A percentile compares a stretch with the other conserved stretches of the same genome.
Evolutionary conservation across 768 basidiomycete genomes (phyloP).

Genomic region (Hirschioporus abietinus): DNA sequence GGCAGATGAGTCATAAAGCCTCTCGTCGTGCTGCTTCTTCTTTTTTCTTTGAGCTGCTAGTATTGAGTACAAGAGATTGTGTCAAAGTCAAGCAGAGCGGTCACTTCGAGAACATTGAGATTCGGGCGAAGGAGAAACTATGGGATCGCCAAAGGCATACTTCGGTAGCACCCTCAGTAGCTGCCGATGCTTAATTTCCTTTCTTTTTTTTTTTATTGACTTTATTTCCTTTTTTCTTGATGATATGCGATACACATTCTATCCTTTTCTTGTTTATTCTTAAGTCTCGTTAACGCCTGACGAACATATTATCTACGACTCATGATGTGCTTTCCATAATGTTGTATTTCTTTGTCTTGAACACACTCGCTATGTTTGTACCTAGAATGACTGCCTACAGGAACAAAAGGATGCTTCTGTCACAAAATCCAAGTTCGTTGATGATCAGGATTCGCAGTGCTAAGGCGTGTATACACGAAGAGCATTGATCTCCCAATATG

Average conservation of each 20-base stretch:
- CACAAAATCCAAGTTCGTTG: background rate
- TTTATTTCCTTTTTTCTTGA: background rate
- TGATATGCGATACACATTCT: background rate
- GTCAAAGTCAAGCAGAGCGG: conserved; percentile 69
- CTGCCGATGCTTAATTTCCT: conserved; percentile 25
- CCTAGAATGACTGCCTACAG: background rate
- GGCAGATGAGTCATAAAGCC: conserved; percentile 73
- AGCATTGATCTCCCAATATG: conserved; percentile 67
- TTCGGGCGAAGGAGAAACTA: conserved; percentile 75
- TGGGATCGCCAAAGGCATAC: conserved; percentile 66
- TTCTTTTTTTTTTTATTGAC: background rate
- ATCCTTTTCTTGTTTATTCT: conserved; percentile 1
- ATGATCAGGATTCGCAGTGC: background rate
- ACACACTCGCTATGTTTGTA: background rate
- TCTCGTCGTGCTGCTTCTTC: conserved; percentile 88
- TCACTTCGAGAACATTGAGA: conserved; percentile 82
- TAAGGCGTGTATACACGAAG: conserved; percentile 46
- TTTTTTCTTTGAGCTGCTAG: conserved; percentile 97
- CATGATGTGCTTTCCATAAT: background rate
- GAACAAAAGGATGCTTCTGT: background rate
- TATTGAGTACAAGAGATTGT: conserved; percentile 90
- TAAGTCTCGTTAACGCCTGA: background rate
- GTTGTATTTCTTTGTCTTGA: background rate
- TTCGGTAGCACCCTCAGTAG: conserved; percentile 40
- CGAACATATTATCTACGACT: background rate